Conservation (phyloP, 352 stramenopile genomes). For the Pythium volutum region DNA sequence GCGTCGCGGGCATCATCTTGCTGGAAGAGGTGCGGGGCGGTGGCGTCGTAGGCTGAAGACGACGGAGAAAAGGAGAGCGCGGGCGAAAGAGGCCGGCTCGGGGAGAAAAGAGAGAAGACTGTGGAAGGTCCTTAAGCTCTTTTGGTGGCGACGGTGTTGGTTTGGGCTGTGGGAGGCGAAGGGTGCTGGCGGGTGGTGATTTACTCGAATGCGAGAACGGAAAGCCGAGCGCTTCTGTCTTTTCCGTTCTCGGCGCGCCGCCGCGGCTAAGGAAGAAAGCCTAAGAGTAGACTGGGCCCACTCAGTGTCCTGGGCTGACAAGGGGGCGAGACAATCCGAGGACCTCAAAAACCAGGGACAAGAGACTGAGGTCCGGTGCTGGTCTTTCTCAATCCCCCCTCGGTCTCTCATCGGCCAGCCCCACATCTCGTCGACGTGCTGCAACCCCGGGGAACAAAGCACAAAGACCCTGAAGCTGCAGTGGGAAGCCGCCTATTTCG, state of each 20-base stretch:
- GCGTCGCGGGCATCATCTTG: conserved; percentile 24
- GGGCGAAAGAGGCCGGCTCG: conserved; percentile 8
- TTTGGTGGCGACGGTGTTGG: neutral
- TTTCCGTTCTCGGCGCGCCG: neutral
- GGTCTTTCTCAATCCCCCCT: neutral
- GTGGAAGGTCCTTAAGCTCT: no score
- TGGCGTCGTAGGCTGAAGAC: conserved; percentile 10
- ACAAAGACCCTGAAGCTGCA: neutral
- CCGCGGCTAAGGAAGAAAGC: neutral
- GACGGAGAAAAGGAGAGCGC: conserved; percentile 12
- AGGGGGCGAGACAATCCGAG: conserved; percentile 17
- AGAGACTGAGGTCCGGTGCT: neutral
- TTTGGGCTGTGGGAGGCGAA: neutral
- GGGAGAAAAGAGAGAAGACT: neutral
- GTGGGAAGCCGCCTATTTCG: neutral
- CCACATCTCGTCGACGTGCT: neutral
- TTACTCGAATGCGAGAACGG: conserved; percentile 20
- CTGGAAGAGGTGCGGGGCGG: conserved; percentile 11
- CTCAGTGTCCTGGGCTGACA: conserved; percentile 16
- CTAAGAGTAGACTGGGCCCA: neutral
- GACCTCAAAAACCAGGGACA: neutral
- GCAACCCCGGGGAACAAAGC: neutral
- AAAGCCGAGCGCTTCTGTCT: neutral
- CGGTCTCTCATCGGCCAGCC: conserved; percentile 15
- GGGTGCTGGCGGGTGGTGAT: conserved; percentile 16